Evolutionary conservation across 2,329 filamentous ascomycete species (phyloP).

Genomic region (Nemania sp.): DNA sequence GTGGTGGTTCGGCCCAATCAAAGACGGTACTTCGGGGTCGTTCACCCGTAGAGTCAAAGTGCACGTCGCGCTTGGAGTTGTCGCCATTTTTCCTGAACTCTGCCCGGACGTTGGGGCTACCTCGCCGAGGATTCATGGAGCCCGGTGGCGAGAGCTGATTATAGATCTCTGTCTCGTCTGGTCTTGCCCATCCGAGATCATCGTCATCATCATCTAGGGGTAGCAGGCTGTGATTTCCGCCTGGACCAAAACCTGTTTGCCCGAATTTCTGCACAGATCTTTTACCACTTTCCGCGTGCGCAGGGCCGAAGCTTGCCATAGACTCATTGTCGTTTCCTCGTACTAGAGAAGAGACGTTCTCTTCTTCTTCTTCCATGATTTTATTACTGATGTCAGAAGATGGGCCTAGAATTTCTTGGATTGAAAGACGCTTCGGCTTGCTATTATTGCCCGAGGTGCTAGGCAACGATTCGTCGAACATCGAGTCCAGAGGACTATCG

Average conservation of each 20-base stretch:
- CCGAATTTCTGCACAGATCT: conserved; percentile 32
- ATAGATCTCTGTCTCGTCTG: conserved; percentile 57
- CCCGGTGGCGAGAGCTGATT: conserved; percentile 64
- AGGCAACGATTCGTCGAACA: conserved; percentile 79
- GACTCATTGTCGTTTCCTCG: conserved; percentile 43
- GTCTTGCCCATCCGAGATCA: conserved; percentile 66
- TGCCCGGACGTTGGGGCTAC: conserved; percentile 58
- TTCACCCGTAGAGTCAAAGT: conserved; percentile 46
- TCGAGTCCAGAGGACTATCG: conserved; percentile 75
- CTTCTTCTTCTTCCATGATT: conserved; percentile 68
- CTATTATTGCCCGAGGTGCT: conserved; percentile 56
- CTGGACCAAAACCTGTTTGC: conserved; percentile 42
- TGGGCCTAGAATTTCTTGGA: conserved; percentile 61
- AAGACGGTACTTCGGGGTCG: conserved; percentile 72
- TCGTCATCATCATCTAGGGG: conserved; percentile 67
- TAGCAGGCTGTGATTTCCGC: conserved; percentile 53
- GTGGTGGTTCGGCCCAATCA: conserved; percentile 74
- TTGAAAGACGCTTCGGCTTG: conserved; percentile 60
- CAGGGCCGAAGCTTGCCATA: conserved; percentile 34
- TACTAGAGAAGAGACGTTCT: conserved; percentile 56
- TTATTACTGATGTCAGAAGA: conserved; percentile 59
- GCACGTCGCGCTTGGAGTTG: conserved; percentile 47
- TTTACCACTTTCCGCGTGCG: conserved; percentile 31
- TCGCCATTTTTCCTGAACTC: conserved; percentile 59
- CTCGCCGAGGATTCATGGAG: conserved; percentile 57